phyloP scores from a whole-genome alignment of 1,284 basidiomycete genomes.

The Leccinum cinnamomeum region DNA sequence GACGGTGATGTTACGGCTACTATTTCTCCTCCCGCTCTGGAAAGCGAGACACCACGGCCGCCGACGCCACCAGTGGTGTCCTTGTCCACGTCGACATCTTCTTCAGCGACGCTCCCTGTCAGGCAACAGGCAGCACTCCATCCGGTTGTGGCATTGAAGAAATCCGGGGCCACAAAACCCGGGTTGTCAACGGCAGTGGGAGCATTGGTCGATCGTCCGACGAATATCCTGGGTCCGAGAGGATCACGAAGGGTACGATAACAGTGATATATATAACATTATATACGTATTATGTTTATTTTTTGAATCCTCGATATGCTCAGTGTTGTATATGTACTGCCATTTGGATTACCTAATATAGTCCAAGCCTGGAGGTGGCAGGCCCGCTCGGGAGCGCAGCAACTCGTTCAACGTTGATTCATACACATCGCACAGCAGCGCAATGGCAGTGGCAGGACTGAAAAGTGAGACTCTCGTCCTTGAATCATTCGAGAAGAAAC shows the following conservation, averaged over 20 bases:
- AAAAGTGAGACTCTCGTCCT: conserved; percentile 28
- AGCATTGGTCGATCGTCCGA: conserved; percentile 36
- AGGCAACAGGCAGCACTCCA: conserved; percentile 15
- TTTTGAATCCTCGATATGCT: conserved; percentile 10
- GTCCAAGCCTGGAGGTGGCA: not conserved
- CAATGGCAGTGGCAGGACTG: conserved; percentile 43
- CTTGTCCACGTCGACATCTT: conserved; percentile 41
- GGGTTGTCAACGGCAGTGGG: conserved; percentile 22
- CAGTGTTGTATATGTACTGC: not conserved
- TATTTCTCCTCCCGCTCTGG: conserved; percentile 7
- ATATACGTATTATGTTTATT: not conserved
- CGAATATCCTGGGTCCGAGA: conserved; percentile 40
- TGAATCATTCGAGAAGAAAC: not conserved
- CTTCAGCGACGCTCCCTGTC: conserved; percentile 33
- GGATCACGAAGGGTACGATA: conserved; percentile 35
- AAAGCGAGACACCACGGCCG: conserved; percentile 10
- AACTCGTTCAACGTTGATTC: not conserved
- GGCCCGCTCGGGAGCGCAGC: conserved; percentile 5
- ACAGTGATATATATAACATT: not conserved
- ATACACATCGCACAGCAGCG: conserved; percentile 10
- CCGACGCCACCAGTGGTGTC: conserved; percentile 31
- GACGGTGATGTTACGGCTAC: conserved; percentile 25
- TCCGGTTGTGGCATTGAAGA: conserved; percentile 31
- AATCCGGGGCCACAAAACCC: conserved; percentile 21
- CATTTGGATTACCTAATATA: conserved; percentile 21